Conservation (phyloP, 1,139 yeast species). For the Sugiyamaella sp. region DNA sequence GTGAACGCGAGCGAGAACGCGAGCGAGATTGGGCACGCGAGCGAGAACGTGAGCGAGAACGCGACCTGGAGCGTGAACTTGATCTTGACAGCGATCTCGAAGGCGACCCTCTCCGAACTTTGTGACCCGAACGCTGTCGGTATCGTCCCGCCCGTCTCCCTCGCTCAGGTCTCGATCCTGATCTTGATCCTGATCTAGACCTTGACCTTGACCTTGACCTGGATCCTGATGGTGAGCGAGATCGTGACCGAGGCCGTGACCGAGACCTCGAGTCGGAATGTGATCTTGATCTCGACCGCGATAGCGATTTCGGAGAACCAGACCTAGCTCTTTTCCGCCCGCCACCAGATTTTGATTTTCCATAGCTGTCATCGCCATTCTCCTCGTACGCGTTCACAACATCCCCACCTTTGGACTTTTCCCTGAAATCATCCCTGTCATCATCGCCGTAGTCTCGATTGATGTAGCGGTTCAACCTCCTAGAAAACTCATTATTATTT, state of each 20-base stretch:
- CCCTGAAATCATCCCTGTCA: conserved; percentile 13
- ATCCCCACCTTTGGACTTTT: neutral
- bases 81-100: too few species aligned
- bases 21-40: conserved; percentile 9
- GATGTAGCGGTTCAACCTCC: conserved; percentile 4
- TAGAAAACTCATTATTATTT: conserved; percentile 5
- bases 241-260: conserved; percentile 1
- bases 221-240: conserved; percentile 7
- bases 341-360: neutral
- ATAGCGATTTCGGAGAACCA: neutral
- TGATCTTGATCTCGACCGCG: conserved; percentile 7
- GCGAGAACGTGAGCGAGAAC: too few species aligned
- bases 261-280: conserved; percentile 7
- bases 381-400: neutral
- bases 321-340: neutral
- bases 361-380: neutral
- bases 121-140: too few species aligned
- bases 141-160: too few species aligned
- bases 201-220: neutral
- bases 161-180: conserved; percentile 2
- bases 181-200: neutral
- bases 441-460: conserved; percentile 9
- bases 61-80: too few species aligned
- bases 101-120: too few species aligned
- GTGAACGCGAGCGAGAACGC: conserved; percentile 1